A percentile compares a stretch with the other conserved stretches of the same genome.
Evolutionary conservation across 768 basidiomycete species (phyloP).

Genomic region (Mycena vitilis): DNA sequence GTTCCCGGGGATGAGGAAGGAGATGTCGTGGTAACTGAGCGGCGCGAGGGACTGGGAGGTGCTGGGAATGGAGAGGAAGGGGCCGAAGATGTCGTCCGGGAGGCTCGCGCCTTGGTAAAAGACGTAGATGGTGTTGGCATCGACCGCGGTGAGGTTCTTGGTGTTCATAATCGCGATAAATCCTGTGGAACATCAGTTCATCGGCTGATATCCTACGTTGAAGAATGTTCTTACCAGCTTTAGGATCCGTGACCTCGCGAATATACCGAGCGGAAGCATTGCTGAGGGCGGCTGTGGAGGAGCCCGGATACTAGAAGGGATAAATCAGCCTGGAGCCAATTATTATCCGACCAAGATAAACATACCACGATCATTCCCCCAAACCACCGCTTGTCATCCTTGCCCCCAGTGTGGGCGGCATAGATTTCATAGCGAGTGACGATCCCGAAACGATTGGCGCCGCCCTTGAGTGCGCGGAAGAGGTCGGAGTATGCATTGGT

Average conservation of each 20-base stretch:
- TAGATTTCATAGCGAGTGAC: conserved; percentile 56
- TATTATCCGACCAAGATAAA: background rate
- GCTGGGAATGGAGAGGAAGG: conserved; percentile 51
- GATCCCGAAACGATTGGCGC: conserved; percentile 58
- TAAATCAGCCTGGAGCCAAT: background rate
- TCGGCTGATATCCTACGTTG: conserved; percentile 34
- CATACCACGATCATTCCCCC: conserved; percentile 53
- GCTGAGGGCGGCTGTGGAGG: conserved; percentile 48
- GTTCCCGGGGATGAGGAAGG: conserved; percentile 42
- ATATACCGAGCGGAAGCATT: conserved; percentile 51
- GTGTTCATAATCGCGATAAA: conserved; percentile 40
- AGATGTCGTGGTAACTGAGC: conserved; percentile 49
- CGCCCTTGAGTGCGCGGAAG: conserved; percentile 57
- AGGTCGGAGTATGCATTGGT: conserved; percentile 54
- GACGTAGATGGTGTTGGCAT: conserved; percentile 42
- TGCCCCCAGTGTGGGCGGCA: conserved; percentile 52
- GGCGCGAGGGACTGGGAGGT: conserved; percentile 41
- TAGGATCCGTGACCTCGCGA: conserved; percentile 50
- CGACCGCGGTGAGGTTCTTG: conserved; percentile 38
- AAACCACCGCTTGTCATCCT: conserved; percentile 51
- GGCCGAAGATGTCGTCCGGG: conserved; percentile 47
- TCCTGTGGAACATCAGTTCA: background rate
- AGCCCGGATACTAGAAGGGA: conserved; percentile 36
- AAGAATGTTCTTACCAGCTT: conserved; percentile 43
- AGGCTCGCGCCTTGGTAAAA: conserved; percentile 52